phyloP scores from a whole-genome alignment of 441 rosid species.

The Pelargonium citronellum region DNA sequence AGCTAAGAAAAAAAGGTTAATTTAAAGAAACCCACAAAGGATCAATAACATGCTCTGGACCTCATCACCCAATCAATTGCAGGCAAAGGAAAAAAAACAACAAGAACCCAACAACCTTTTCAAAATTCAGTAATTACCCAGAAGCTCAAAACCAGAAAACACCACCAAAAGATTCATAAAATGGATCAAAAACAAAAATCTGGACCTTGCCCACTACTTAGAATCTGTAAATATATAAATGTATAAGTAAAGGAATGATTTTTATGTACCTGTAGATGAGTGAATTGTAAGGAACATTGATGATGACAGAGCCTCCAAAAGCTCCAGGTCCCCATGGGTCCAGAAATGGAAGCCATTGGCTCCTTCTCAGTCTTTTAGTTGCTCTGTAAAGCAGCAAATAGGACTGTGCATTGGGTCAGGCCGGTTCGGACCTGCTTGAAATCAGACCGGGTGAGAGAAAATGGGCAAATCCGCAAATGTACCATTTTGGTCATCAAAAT shows the following conservation, averaged over 20 bases:
- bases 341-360: constrained; percentile 6
- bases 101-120: not conserved
- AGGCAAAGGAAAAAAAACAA: not conserved
- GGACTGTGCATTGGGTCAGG: too few species aligned
- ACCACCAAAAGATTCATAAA: not conserved
- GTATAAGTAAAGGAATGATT: not conserved
- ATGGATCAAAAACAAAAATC: not conserved
- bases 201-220: not conserved
- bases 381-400: constrained; percentile 36
- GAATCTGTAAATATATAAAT: not conserved
- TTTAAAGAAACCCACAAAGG: too few species aligned
- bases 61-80: not conserved
- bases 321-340: constrained; percentile 27
- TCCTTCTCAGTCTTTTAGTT: constrained; percentile 14
- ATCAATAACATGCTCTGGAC: not conserved
- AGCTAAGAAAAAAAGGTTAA: not conserved
- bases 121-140: not conserved
- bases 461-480: too few species aligned
- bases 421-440: too few species aligned
- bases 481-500: too few species aligned
- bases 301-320: constrained; percentile 19
- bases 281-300: constrained; percentile 17
- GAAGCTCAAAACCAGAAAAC: not conserved
- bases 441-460: too few species aligned
- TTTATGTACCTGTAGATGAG: constrained; percentile 8